A percentile compares a stretch with the other conserved stretches of the same genome.
phyloP scores from a whole-genome alignment of 805 yeast genomes.

The Isabelozyma gotoi region DNA sequence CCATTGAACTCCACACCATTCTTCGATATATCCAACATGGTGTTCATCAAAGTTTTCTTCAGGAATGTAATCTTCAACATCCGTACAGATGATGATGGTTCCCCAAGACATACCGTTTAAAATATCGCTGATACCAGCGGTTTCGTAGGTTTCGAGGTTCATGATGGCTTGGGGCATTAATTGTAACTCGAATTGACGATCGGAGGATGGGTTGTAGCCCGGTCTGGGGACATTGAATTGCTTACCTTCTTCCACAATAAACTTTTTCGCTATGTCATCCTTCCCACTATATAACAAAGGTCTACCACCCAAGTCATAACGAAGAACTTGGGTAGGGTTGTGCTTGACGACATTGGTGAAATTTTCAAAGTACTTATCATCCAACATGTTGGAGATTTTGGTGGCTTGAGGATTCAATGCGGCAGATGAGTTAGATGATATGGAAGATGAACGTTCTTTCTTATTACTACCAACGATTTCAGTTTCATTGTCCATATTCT shows the following conservation, averaged over 20 bases:
- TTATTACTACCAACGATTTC: slow-evolving; percentile 26
- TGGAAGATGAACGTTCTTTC: neutral
- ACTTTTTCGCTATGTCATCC: slow-evolving; percentile 51
- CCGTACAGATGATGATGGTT: slow-evolving; percentile 81
- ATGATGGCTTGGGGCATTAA: slow-evolving; percentile 91
- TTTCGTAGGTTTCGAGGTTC: slow-evolving; percentile 59
- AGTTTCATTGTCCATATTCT: slow-evolving; percentile 42
- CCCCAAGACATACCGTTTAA: slow-evolving; percentile 97
- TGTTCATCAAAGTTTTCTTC: slow-evolving; percentile 48
- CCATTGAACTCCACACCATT: slow-evolving; percentile 87
- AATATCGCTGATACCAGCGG: slow-evolving; percentile 33
- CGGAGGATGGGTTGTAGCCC: slow-evolving; percentile 57
- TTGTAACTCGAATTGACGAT: slow-evolving; percentile 78
- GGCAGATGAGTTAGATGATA: slow-evolving; percentile 5
- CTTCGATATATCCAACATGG: slow-evolving; percentile 78
- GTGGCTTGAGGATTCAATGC: slow-evolving; percentile 20
- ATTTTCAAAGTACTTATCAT: slow-evolving; percentile 76
- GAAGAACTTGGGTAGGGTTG: slow-evolving; percentile 82
- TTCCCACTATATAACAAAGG: slow-evolving; percentile 73
- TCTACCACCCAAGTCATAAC: slow-evolving; percentile 78
- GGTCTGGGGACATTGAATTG: slow-evolving; percentile 52
- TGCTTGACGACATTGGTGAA: slow-evolving; percentile 74
- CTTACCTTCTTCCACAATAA: slow-evolving; percentile 4
- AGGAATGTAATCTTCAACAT: slow-evolving; percentile 62
- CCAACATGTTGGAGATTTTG: slow-evolving; percentile 42